Evolutionary conservation across 768 basidiomycete species (phyloP), one percentile per base, ranked within the genome.

Genomic region (Psilocybe cyanescens): DNA sequence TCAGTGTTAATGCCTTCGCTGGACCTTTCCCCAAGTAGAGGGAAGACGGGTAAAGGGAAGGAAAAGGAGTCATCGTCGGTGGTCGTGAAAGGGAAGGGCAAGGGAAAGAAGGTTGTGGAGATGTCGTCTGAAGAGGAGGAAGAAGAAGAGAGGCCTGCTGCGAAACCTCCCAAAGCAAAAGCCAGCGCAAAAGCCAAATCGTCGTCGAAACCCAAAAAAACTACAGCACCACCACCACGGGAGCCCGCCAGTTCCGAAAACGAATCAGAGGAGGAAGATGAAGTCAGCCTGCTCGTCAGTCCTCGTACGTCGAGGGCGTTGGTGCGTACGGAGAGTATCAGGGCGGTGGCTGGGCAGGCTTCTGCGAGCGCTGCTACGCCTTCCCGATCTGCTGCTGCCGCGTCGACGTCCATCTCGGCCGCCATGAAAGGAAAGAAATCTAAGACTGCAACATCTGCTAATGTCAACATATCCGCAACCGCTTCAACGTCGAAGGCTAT

Each of bases 271-370:
- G 65, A 63, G n/a, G 69, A 65, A 29, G 66, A 67, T 1, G 67
- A 68, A 48, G 67, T 68, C 39, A 57, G 41, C 29, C 60, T 57
- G 8, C 47, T 67, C 37, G 53, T 68, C 33, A 65, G 62, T 52
- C 62, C 67, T 8, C 49, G 62, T 7, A 56, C 55, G 8, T 28
- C 61, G 19, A 57, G 63, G 9, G 61, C 59, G n/a, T 3, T 68
- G 7, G 47, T 50, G 4, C 57, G 67, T 8, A 69, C 66, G 16
- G 74, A 73, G 28, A 77, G 75, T 45, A 60, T 77, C 8, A 70
- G 64, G 29, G 71, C 68, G 3, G 67, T 67, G 11, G 70, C 74
- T 41, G 71, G 68, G 4, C 70, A 63, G 30, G 49, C 66, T 24
- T 49, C 56, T 4, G 44, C 64, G 46, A 52, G 49, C 53, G n/a